A percentile compares a stretch with the other conserved stretches of the same genome.
phyloP scores from a whole-genome alignment of 2,329 filamentous ascomycete species.

The Exserohilum turcica region DNA sequence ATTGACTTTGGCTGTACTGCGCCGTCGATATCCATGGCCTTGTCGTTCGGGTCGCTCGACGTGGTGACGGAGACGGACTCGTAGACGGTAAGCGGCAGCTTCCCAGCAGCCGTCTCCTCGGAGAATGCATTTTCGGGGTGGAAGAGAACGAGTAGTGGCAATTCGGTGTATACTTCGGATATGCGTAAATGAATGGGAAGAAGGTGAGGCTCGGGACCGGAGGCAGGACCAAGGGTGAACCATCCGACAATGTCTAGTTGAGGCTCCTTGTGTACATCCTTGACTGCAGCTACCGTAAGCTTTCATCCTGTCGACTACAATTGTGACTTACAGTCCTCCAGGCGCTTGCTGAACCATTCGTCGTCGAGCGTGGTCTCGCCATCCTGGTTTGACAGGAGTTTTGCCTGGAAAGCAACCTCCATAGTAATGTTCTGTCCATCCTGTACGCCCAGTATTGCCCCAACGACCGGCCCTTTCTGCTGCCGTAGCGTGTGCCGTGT shows the following conservation, averaged over 20 bases:
- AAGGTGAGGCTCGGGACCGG: slow-evolving; percentile 70
- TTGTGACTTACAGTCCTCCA: slow-evolving; percentile 77
- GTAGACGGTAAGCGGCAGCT: slow-evolving; percentile 88
- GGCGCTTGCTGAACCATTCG: slow-evolving; percentile 74
- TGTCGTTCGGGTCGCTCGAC: slow-evolving; percentile 42
- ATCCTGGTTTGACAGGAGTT: slow-evolving; percentile 53
- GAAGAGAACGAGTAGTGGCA: slow-evolving; percentile 84
- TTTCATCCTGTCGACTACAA: not conserved
- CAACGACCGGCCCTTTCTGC: slow-evolving; percentile 76
- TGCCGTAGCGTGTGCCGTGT: slow-evolving; percentile 83
- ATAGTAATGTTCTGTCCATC: slow-evolving; percentile 89
- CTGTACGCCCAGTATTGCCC: slow-evolving; percentile 88
- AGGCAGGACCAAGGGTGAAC: slow-evolving; percentile 78
- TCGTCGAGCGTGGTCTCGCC: slow-evolving; percentile 67
- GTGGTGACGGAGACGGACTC: slow-evolving; percentile 66
- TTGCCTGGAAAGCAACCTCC: slow-evolving; percentile 90
- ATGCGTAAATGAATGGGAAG: slow-evolving; percentile 80
- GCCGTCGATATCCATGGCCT: slow-evolving; percentile 67
- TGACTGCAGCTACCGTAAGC: slow-evolving; percentile 63
- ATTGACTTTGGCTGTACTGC: slow-evolving; percentile 57
- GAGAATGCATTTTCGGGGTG: slow-evolving; percentile 67
- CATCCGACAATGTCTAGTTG: slow-evolving; percentile 83
- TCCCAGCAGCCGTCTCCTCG: slow-evolving; percentile 68
- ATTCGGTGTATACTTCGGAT: slow-evolving; percentile 77
- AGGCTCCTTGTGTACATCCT: slow-evolving; percentile 83